These are phyloP conservation scores for Dunaliella sp. DNA, from an alignment of 139 green algal species.

Conservation along the genomic window DNA sequence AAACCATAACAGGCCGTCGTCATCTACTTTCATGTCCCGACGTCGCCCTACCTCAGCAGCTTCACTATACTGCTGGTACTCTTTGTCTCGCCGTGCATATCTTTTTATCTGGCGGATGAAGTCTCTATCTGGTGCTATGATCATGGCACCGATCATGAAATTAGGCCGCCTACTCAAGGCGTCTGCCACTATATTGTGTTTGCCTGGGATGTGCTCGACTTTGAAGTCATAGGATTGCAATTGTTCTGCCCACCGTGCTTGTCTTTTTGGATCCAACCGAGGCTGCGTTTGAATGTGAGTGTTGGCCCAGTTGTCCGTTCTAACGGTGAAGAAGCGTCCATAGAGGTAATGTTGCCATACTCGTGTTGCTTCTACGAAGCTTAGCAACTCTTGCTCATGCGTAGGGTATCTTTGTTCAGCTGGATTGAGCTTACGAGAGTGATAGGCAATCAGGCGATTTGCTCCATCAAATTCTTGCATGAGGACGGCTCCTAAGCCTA, in stretches of 20 bases:
- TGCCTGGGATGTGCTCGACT: slow-evolving; percentile 22
- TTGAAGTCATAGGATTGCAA: slow-evolving; percentile 21
- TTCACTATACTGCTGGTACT: not conserved
- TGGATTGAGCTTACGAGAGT: slow-evolving; percentile 28
- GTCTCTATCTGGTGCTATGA: not conserved
- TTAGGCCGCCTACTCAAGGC: not conserved
- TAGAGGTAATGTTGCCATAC: slow-evolving; percentile 19
- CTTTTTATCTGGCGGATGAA: not conserved
- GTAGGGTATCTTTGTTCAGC: slow-evolving; percentile 27
- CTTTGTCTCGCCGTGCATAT: not conserved
- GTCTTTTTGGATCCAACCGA: not conserved
- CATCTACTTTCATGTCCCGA: not conserved
- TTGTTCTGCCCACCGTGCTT: slow-evolving; percentile 9
- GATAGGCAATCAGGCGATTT: slow-evolving; percentile 22
- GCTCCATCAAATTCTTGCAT: slow-evolving; percentile 19
- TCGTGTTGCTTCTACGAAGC: slow-evolving; percentile 17
- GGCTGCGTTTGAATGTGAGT: slow-evolving; percentile 19
- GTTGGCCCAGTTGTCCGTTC: slow-evolving; percentile 27
- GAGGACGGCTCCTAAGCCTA: slow-evolving; percentile 31
- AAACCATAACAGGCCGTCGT: not conserved
- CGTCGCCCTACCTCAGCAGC: not conserved
- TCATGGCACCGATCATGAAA: not conserved
- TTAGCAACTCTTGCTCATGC: slow-evolving; percentile 32
- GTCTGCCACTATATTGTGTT: slow-evolving; percentile 43
- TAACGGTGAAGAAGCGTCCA: not conserved